Evolutionary conservation across 345 rosid species (phyloP).

Genomic region (Gossypium ekmanianum): DNA sequence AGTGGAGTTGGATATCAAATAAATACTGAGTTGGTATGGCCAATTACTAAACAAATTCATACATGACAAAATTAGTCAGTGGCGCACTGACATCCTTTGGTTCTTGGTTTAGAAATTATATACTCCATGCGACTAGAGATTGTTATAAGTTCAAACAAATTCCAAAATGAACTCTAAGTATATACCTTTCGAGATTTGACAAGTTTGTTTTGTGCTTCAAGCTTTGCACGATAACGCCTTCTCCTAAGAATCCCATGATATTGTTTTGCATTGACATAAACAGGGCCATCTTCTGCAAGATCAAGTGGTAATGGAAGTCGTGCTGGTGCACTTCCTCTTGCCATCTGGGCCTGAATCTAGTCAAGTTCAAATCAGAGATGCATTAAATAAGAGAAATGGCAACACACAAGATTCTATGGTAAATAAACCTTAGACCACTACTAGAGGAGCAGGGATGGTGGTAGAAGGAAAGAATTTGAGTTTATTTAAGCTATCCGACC

Average conservation of each 20-base stretch:
- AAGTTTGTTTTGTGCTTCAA: constrained; percentile 69
- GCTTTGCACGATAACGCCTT: constrained; percentile 76
- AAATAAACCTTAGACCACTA: neutral
- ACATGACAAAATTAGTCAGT: neutral
- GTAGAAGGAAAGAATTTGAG: neutral
- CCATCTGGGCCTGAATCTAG: constrained; percentile 40
- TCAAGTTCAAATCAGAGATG: constrained; percentile 22
- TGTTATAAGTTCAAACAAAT: neutral
- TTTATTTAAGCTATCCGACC: neutral
- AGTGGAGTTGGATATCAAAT: neutral
- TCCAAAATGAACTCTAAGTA: neutral
- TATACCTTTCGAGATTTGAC: constrained; percentile 64
- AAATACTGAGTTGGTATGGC: neutral
- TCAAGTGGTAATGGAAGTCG: constrained; percentile 66
- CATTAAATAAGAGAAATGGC: constrained; percentile 7
- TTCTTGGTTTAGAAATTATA: neutral
- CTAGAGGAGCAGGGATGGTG: neutral
- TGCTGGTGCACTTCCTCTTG: constrained; percentile 35
- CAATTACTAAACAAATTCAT: neutral
- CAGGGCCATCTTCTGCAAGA: constrained; percentile 50
- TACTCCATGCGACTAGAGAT: neutral
- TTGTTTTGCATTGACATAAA: constrained; percentile 79
- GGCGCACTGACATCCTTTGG: neutral
- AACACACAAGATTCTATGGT: neutral
- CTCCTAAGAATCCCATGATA: constrained; percentile 77